Evolutionary conservation across 1,139 yeast genomes (phyloP).

Genomic region (Geotrichum klebahnii): DNA sequence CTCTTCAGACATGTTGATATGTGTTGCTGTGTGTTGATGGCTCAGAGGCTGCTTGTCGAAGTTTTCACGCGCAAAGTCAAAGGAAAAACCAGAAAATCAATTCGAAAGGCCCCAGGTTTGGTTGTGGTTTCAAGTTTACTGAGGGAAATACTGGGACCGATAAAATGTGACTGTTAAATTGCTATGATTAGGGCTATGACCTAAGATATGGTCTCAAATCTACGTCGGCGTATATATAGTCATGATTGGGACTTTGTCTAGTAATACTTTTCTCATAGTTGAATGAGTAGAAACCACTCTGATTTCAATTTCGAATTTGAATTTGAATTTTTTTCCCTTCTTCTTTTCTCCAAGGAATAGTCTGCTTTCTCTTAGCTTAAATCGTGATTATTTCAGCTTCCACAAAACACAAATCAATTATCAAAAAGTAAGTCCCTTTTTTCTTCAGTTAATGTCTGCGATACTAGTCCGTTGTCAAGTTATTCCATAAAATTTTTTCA

Average conservation of each 20-base stretch:
- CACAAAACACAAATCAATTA: constrained; percentile 12
- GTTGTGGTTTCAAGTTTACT: neutral
- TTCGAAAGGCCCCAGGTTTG: neutral
- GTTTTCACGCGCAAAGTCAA: constrained; percentile 10
- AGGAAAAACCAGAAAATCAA: neutral
- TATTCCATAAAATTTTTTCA: neutral
- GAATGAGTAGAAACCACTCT: neutral
- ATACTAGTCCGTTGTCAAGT: neutral
- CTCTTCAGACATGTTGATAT: constrained; percentile 19
- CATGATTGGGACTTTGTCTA: no score
- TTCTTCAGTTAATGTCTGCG: neutral
- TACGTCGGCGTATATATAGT: no score
- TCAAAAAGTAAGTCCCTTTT: constrained; percentile 27
- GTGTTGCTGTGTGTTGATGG: constrained; percentile 10
- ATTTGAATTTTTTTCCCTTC: constrained; percentile 20
- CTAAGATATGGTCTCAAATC: neutral
- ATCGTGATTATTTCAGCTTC: constrained; percentile 50
- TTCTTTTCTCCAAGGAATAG: constrained; percentile 49
- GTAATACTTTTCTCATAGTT: no score
- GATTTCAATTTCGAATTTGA: neutral
- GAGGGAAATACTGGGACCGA: neutral
- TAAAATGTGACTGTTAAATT: constrained; percentile 1
- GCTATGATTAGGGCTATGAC: constrained; percentile 1
- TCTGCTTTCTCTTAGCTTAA: constrained; percentile 54
- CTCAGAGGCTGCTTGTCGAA: constrained; percentile 12